Evolutionary conservation across 2,329 filamentous ascomycete species (phyloP).

Genomic region (Cytospora chrysosperma): DNA sequence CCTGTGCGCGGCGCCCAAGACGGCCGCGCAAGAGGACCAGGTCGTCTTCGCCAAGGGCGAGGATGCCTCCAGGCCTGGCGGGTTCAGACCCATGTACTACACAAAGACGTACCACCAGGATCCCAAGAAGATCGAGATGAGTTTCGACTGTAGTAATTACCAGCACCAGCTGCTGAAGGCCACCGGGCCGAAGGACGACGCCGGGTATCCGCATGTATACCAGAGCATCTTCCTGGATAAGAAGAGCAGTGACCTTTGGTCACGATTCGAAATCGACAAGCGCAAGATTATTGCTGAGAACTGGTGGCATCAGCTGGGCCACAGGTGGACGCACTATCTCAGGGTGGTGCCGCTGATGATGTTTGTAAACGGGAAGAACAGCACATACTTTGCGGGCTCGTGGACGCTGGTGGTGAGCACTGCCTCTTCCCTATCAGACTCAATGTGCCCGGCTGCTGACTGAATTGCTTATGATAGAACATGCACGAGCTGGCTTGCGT

Average conservation of each 20-base stretch:
- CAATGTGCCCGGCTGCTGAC: constrained; percentile 29
- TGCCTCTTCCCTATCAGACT: not conserved
- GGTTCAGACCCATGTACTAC: constrained; percentile 65
- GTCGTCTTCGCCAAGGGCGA: constrained; percentile 43
- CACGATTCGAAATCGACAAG: constrained; percentile 56
- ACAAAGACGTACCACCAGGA: constrained; percentile 59
- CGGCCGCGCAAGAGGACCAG: constrained; percentile 39
- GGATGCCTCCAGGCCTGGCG: constrained; percentile 52
- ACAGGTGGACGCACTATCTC: constrained; percentile 62
- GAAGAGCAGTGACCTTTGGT: constrained; percentile 55
- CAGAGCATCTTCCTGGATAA: constrained; percentile 69
- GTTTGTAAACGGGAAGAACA: constrained; percentile 65
- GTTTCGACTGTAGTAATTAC: constrained; percentile 73
- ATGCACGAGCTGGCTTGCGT: constrained; percentile 71
- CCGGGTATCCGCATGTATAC: constrained; percentile 61
- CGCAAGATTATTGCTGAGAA: constrained; percentile 61
- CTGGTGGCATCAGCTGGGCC: constrained; percentile 69
- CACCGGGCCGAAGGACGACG: constrained; percentile 24
- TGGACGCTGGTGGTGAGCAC: constrained; percentile 66
- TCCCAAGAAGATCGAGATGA: constrained; percentile 61
- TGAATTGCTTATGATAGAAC: constrained; percentile 43
- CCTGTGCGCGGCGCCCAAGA: constrained; percentile 45
- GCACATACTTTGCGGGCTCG: constrained; percentile 62
- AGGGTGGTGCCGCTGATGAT: constrained; percentile 70
- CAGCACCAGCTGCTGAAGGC: constrained; percentile 65